Evolutionary conservation across 768 basidiomycete species (phyloP).

Genomic region (Podaxis rugospora): DNA sequence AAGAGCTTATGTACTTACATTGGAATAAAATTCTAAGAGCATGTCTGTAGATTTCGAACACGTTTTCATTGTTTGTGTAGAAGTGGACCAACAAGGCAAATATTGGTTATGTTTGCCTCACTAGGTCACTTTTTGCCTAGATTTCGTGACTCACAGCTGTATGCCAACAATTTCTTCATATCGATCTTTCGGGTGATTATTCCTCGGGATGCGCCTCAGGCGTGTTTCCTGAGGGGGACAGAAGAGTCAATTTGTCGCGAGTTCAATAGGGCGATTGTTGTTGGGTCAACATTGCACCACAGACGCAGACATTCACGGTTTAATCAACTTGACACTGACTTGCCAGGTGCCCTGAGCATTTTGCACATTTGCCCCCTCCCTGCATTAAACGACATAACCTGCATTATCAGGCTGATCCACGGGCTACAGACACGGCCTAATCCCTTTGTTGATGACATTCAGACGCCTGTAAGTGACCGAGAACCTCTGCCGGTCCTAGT

Average conservation of each 20-base stretch:
- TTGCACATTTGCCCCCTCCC: neutral
- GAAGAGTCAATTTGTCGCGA: neutral
- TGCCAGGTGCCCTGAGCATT: conserved; percentile 4
- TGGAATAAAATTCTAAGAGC: neutral
- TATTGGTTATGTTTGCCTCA: conserved; percentile 12
- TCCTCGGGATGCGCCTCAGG: neutral
- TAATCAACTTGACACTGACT: conserved; percentile 6
- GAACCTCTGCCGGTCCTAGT: neutral
- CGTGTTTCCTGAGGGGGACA: neutral
- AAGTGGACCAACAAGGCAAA: conserved; percentile 5
- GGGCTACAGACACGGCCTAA: neutral
- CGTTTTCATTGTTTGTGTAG: conserved; percentile 12
- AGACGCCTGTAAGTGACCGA: neutral
- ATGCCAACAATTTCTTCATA: conserved; percentile 1
- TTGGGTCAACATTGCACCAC: conserved; percentile 8
- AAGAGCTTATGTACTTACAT: neutral
- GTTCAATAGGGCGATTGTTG: neutral
- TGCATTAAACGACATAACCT: neutral
- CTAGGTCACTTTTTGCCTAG: neutral
- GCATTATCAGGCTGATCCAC: neutral
- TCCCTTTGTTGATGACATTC: neutral
- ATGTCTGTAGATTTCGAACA: neutral
- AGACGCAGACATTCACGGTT: neutral
- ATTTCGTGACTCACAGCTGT: conserved; percentile 7
- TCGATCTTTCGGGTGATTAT: neutral